phyloP scores from a whole-genome alignment of 1,284 basidiomycete genomes.

The Heterobasidion parviporum region DNA sequence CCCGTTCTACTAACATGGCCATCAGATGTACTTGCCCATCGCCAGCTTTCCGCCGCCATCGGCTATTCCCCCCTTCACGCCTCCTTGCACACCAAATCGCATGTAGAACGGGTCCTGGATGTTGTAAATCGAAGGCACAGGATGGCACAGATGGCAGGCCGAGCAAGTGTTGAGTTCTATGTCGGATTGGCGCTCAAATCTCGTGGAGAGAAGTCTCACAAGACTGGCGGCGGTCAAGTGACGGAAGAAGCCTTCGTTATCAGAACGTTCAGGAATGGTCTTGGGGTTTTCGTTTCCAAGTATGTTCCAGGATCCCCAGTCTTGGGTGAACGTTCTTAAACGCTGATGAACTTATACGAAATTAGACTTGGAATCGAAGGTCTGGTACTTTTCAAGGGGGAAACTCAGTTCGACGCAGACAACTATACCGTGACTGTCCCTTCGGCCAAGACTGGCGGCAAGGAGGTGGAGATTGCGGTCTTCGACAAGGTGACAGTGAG shows the following conservation, averaged over 20 bases:
- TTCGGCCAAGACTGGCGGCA: conserved; percentile 22
- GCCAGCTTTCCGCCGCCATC: conserved; percentile 90
- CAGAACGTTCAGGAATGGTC: conserved; percentile 87
- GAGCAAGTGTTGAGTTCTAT: conserved; percentile 96
- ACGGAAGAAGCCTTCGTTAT: conserved; percentile 93
- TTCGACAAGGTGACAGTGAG: conserved; percentile 91
- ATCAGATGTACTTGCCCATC: conserved; percentile 87
- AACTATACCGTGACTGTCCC: conserved; percentile 82
- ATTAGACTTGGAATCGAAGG: conserved; percentile 90
- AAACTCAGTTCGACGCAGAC: conserved; percentile 86
- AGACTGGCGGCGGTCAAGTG: conserved; percentile 29
- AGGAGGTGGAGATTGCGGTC: conserved; percentile 64
- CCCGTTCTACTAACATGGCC: not conserved
- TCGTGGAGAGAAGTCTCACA: conserved; percentile 40
- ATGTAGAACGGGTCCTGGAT: conserved; percentile 83
- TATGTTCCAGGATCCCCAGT: conserved; percentile 31
- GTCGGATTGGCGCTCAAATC: conserved; percentile 88
- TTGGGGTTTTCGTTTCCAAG: conserved; percentile 94
- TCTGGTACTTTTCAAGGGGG: conserved; percentile 86
- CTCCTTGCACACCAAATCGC: conserved; percentile 80
- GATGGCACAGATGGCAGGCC: conserved; percentile 94
- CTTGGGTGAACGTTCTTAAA: not conserved
- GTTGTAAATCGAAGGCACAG: conserved; percentile 91
- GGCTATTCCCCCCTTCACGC: conserved; percentile 79
- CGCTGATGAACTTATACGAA: not conserved